phyloP scores from a whole-genome alignment of 2,329 filamentous ascomycete species.

The Xylaria multiplex region DNA sequence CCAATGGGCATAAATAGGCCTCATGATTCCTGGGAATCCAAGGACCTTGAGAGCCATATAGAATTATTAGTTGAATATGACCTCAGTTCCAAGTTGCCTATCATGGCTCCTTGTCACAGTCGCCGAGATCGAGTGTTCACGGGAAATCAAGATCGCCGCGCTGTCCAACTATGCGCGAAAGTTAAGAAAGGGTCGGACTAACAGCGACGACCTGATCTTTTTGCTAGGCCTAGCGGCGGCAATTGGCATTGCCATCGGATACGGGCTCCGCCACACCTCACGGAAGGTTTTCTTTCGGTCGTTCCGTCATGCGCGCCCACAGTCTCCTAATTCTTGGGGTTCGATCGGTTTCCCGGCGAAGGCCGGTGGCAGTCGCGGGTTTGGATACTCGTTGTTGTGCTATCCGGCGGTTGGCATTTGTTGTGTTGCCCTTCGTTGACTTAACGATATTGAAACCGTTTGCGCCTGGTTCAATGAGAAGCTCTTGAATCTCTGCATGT shows the following conservation, averaged over 20 bases:
- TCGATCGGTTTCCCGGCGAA: conserved; percentile 4
- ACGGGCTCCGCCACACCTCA: conserved; percentile 1
- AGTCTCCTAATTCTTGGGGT: conserved; percentile 5
- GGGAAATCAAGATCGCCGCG: too few relatives aligned
- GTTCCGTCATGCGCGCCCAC: conserved; percentile 6
- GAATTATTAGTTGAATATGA: too few relatives aligned
- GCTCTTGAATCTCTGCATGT: conserved; percentile 13
- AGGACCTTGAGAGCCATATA: too few relatives aligned
- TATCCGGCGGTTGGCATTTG: conserved; percentile 5
- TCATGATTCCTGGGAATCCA: too few relatives aligned
- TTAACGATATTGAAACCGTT: conserved; percentile 20
- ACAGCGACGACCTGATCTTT: conserved; percentile 5
- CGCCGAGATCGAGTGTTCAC: too few relatives aligned
- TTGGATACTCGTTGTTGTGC: conserved; percentile 5
- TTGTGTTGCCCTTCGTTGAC: conserved; percentile 5
- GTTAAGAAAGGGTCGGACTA: conserved; percentile 8
- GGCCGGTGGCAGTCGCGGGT: background rate
- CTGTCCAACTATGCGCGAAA: background rate
- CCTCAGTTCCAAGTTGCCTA: too few relatives aligned
- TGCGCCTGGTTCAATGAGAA: conserved; percentile 20
- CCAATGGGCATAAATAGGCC: too few relatives aligned
- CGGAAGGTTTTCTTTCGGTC: conserved; percentile 8
- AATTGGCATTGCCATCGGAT: background rate
- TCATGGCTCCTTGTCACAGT: too few relatives aligned
- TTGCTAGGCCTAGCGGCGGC: conserved; percentile 2